Conservation (phyloP, 306 rosid genomes). For the Cicer cuneatum region DNA sequence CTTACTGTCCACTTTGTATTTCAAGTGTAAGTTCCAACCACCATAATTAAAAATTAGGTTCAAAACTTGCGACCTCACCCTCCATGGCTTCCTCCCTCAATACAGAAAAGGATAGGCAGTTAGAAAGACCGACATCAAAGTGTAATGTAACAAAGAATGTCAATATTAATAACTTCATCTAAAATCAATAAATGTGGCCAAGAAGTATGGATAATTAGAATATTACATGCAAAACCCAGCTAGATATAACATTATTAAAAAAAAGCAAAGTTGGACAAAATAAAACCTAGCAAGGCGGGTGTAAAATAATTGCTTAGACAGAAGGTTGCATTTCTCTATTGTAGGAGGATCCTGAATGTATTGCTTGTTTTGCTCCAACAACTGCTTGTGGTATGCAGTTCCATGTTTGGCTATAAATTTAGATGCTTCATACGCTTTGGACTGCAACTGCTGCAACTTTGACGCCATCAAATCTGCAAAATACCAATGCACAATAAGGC, state of each 20-base stretch:
- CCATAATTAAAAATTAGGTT: conserved; percentile 5
- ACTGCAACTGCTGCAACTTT: conserved; percentile 71
- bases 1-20: conserved; percentile 14
- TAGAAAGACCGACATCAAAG: neutral
- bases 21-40: neutral
- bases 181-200: neutral
- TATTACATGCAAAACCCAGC: conserved; percentile 3
- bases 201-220: conserved; percentile 14
- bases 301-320: conserved; percentile 82
- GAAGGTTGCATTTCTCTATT: conserved; percentile 74
- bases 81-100: conserved; percentile 1
- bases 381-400: conserved; percentile 69
- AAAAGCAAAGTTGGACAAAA: conserved; percentile 23
- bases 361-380: conserved; percentile 89
- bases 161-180: conserved; percentile 10
- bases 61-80: conserved; percentile 2
- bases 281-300: conserved; percentile 94
- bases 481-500: neutral
- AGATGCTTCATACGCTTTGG: conserved; percentile 85
- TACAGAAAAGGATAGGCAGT: neutral
- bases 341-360: conserved; percentile 91
- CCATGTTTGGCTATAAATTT: conserved; percentile 67
- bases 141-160: conserved; percentile 13
- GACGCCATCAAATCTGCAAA: conserved; percentile 68
- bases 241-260: neutral